Evolutionary conservation across 352 stramenopile genomes (phyloP).

Genomic region (Globisporangium ultimum): DNA sequence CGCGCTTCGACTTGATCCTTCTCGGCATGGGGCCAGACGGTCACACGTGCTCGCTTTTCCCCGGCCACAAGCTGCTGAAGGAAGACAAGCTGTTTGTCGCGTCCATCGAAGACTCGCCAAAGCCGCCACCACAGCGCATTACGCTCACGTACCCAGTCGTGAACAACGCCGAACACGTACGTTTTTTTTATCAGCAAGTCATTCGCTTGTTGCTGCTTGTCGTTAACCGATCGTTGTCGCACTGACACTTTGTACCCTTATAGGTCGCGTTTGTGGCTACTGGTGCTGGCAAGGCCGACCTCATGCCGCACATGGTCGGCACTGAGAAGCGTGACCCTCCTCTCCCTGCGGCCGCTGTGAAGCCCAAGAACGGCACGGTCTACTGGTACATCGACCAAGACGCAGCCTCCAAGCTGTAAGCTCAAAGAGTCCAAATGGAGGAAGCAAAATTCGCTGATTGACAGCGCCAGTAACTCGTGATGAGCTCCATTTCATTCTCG

Average conservation of each 20-base stretch:
- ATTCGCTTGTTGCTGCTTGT: not conserved
- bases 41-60: constrained; percentile 98
- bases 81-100: constrained; percentile 86
- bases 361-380: constrained; percentile 63
- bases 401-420: constrained; percentile 56
- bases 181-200: constrained; percentile 4
- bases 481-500: no score
- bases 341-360: constrained; percentile 72
- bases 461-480: not conserved
- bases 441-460: not conserved
- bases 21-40: constrained; percentile 98
- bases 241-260: not conserved
- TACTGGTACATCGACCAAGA: constrained; percentile 87
- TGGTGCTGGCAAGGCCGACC: constrained; percentile 82
- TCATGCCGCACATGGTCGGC: constrained; percentile 83
- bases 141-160: constrained; percentile 96
- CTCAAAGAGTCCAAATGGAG: constrained; percentile 17
- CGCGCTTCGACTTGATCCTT: constrained; percentile 94
- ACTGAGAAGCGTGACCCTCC: constrained; percentile 52
- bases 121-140: constrained; percentile 95
- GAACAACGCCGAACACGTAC: constrained; percentile 85
- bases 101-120: constrained; percentile 97
- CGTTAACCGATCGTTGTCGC: constrained; percentile 9
- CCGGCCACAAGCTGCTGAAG: constrained; percentile 90
- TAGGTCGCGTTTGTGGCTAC: constrained; percentile 91